Base-by-base conservation (phyloP, 345 rosid genomes). In the Rhizophora apiculata region DNA sequence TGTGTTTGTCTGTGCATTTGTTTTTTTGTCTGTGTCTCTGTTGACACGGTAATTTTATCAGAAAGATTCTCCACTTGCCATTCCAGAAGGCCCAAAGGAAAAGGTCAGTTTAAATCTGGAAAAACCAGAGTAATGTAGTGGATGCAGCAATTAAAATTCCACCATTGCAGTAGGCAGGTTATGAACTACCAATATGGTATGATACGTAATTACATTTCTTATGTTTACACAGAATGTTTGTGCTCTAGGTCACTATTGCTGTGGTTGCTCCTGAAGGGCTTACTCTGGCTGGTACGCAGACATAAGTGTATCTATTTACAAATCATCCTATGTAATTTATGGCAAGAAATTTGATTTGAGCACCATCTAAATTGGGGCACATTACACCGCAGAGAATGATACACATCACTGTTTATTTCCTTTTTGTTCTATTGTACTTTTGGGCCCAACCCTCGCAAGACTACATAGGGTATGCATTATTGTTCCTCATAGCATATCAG, bases 261-360 rank as follows among this genome's bases (percentile, higher is more conserved):
- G 4, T 30, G 4, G 31, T 30, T 30, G 31, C 4, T 30, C 4
- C 31, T 30, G 31, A 30, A 30, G 99, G 98, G 76, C 94, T 92
- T 75, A 97, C 99, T 51, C 68, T 96, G 78, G 98, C 97, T 72
- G 99, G 92, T 69, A 96, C 97, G 32, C 84, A 92, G 78, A 95
- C 99, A 97, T 92, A 83, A 88, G 96, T 79, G 49, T 67, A 56
- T 48, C 10, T 6, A 0, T 15, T 11, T n/a, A 31, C 46, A 55
- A 39, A 63, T 36, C 18, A 19, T 18, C n/a, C 11, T 6, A 10
- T 24, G 8, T 46, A 16, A 37, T 13, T 31, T 0, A 27, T 34
- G 8, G 37, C 37, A 34, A 34, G 37, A 34, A 34, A 34, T 34
- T 34, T 34, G 37, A 34, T 34, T 34, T 34, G 37, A 34, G 9